Evolutionary conservation across 768 basidiomycete species (phyloP).

Genomic region (Macrocybe gigantea): DNA sequence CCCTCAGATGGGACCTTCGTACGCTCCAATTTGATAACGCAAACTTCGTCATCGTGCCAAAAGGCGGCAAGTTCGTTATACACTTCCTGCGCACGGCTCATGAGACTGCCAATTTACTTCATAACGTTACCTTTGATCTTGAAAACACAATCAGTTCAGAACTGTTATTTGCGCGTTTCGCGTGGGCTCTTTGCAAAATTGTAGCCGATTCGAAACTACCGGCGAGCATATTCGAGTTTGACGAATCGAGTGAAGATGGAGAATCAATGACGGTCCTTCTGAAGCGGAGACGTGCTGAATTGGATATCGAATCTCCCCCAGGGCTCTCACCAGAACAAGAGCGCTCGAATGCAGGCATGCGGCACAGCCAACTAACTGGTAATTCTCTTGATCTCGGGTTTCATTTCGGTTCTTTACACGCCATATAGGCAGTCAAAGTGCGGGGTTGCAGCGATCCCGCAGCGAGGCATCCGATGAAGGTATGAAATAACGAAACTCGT

Average conservation of each 20-base stretch:
- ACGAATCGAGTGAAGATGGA: neutral
- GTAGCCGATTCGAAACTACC: neutral
- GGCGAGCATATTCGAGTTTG: neutral
- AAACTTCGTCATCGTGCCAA: constrained; percentile 10
- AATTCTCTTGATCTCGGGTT: neutral
- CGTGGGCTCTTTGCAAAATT: constrained; percentile 10
- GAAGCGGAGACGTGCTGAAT: neutral
- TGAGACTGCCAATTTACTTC: constrained; percentile 3
- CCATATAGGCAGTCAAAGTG: no score
- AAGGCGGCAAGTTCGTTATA: constrained; percentile 7
- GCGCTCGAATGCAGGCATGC: neutral
- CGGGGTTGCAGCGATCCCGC: no score
- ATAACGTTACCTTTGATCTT: constrained; percentile 9
- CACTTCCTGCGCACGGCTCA: constrained; percentile 6
- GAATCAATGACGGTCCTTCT: neutral
- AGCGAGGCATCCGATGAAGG: no score
- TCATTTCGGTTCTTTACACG: no score
- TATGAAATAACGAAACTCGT: neutral
- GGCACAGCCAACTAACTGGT: neutral
- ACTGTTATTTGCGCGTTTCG: constrained; percentile 12
- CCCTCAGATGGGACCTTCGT: constrained; percentile 10
- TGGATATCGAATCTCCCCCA: neutral
- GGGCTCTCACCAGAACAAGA: neutral
- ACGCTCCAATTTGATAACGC: constrained; percentile 7
- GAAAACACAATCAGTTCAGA: constrained; percentile 3